A percentile compares a stretch with the other conserved stretches of the same genome.
Evolutionary conservation across 2,329 filamentous ascomycete genomes (phyloP).

Genomic region (Aspergillus quadrilineatus): DNA sequence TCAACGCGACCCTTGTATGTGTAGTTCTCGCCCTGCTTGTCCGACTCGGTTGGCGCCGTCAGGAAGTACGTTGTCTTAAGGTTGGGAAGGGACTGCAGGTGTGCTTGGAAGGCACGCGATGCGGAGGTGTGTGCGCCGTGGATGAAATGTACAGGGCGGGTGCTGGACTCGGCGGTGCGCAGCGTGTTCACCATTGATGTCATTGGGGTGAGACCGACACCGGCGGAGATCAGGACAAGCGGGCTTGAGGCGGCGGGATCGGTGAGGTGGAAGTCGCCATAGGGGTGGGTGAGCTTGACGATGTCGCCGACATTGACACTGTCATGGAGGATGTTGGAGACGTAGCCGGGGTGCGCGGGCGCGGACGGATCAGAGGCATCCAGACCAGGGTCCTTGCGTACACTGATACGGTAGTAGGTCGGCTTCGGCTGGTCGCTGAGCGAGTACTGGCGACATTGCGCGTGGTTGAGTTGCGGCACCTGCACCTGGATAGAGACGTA

Average conservation of each 20-base stretch:
- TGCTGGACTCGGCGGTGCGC: slow-evolving; percentile 36
- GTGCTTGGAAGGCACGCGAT: slow-evolving; percentile 53
- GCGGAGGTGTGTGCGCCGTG: slow-evolving; percentile 56
- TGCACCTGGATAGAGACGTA: slow-evolving; percentile 65
- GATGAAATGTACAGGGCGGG: slow-evolving; percentile 58
- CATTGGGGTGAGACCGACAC: slow-evolving; percentile 61
- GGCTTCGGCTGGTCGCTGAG: slow-evolving; percentile 64
- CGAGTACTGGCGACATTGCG: slow-evolving; percentile 71
- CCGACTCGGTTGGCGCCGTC: slow-evolving; percentile 47
- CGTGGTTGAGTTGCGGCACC: slow-evolving; percentile 59
- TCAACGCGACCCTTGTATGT: slow-evolving; percentile 59
- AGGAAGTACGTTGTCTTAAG: slow-evolving; percentile 60
- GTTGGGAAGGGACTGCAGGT: slow-evolving; percentile 51
- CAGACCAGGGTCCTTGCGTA: slow-evolving; percentile 65
- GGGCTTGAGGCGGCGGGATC: slow-evolving; percentile 44
- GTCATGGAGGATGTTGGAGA: slow-evolving; percentile 70
- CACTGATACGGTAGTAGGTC: slow-evolving; percentile 67
- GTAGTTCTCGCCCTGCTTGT: slow-evolving; percentile 58
- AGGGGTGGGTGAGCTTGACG: slow-evolving; percentile 66
- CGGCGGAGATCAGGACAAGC: slow-evolving; percentile 62
- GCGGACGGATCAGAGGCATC: slow-evolving; percentile 46
- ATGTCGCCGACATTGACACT: slow-evolving; percentile 60
- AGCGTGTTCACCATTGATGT: slow-evolving; percentile 61
- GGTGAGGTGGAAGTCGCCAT: slow-evolving; percentile 59
- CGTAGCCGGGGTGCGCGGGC: slow-evolving; percentile 58